Conservation (phyloP, 148 eudicot species). For the Silene conica region DNA sequence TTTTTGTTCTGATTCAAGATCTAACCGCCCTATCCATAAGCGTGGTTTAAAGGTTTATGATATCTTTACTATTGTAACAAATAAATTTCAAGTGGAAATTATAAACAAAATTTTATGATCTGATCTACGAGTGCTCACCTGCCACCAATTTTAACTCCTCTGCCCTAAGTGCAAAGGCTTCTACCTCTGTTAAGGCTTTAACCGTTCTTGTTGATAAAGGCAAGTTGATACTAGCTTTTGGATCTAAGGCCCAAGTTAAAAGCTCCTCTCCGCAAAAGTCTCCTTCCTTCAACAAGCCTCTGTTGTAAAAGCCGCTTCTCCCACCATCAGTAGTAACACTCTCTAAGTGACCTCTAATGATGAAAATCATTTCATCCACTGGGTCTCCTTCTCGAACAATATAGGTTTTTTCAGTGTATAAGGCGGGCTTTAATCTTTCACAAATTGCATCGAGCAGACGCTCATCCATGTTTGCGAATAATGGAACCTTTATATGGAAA, state of each 20-base stretch:
- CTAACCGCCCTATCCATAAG: too few species aligned
- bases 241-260: slow-evolving; percentile 93
- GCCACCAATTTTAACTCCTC: slow-evolving; percentile 95
- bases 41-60: too few species aligned
- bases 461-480: slow-evolving; percentile 95
- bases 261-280: slow-evolving; percentile 98
- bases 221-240: slow-evolving; percentile 69
- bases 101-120: too few species aligned
- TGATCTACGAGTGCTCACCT: too few species aligned
- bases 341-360: too few species aligned
- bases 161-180: slow-evolving; percentile 75
- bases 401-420: slow-evolving; percentile 75
- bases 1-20: too few species aligned
- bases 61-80: too few species aligned
- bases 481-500: too few species aligned
- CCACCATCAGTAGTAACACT: slow-evolving; percentile 98
- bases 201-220: slow-evolving; percentile 97
- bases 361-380: too few species aligned
- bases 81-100: too few species aligned
- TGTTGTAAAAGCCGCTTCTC: slow-evolving; percentile 88
- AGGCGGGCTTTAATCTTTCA: slow-evolving; percentile 82
- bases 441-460: slow-evolving; percentile 92
- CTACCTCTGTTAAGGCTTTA: slow-evolving; percentile 69
- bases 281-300: slow-evolving; percentile 71
- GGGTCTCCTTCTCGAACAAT: slow-evolving; percentile 95